Conservation (phyloP, 495 filamentous ascomycete species). For the Xylaria curta region DNA sequence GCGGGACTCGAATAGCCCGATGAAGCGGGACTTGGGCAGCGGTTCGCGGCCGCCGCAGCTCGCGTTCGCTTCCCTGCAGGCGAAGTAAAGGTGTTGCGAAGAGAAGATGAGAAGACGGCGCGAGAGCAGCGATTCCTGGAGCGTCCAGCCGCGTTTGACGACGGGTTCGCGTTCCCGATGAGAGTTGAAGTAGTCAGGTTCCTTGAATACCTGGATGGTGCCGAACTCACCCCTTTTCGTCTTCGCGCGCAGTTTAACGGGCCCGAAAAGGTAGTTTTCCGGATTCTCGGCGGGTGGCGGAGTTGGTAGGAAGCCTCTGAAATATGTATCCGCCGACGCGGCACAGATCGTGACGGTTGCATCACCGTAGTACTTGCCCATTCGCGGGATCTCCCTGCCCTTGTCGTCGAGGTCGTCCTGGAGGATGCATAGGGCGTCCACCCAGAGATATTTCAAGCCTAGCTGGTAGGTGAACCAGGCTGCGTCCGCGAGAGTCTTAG, state of each 20-base stretch:
- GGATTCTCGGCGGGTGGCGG: constrained; percentile 22
- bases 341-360: constrained; percentile 35
- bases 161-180: constrained; percentile 27
- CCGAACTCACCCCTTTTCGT: constrained; percentile 17
- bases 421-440: constrained; percentile 41
- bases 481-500: constrained; percentile 30
- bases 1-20: constrained; percentile 24
- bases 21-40: constrained; percentile 21
- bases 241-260: constrained; percentile 23
- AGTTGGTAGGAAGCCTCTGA: constrained; percentile 26
- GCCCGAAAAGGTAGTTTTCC: constrained; percentile 22
- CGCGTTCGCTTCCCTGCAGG: constrained; percentile 30
- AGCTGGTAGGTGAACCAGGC: constrained; percentile 31
- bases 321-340: constrained; percentile 29
- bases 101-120: constrained; percentile 36
- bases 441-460: constrained; percentile 38
- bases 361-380: constrained; percentile 35
- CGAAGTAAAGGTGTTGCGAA: constrained; percentile 28
- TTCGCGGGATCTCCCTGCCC: constrained; percentile 31
- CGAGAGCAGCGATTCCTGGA: constrained; percentile 35
- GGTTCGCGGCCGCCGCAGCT: constrained; percentile 28
- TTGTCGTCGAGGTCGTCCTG: constrained; percentile 39
- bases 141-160: constrained; percentile 34
- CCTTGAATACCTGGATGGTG: constrained; percentile 21
- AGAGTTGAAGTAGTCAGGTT: constrained; percentile 21